Base-by-base conservation (phyloP, 371 early-diverging fungal genomes). In the Mortierella sp. region DNA sequence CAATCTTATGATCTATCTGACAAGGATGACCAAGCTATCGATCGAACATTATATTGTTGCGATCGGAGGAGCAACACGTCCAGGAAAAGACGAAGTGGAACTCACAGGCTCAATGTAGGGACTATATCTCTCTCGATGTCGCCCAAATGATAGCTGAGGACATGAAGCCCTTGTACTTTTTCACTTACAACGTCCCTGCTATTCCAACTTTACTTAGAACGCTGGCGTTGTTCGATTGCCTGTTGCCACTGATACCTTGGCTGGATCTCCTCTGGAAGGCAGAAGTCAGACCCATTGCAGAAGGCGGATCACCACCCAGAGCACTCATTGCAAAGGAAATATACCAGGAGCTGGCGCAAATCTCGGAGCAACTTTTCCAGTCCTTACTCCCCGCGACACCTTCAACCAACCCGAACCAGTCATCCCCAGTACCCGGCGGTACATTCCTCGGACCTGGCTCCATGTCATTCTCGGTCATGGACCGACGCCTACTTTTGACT, bases 201-300 rank as follows among this genome's bases (percentile, higher is more conserved):
- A 27, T 58, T 63, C 46, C 7, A 54, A 4, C 11, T 12, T 56
- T 14, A 18, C 54, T 27, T 79, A 85, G 86, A 77, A 85, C 86
- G 79, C 77, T 81, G 86, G 82, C 82, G 79, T 79, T 85, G 71
- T 82, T 85, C 44, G 43, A 76, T 35, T 76, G 77, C 46, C 75
- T 85, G 27, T 16, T 65, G 18, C 77, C 86, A 1, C 79, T 85
- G 41, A 79, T 78, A 1, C 73, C 86, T 35, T 85, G 86, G 86
- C 56, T 85, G 27, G 74, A 79, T 43, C 74, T 77, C 24, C 77
- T 85, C 55, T 81, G 86, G 82, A 81, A 81, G 18, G 75, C 75
- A 7, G 84, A 84, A 29, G 76, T 60, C 43, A 44, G 55, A 29
- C 75, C 78, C 38, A 56, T 35, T 8, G 21, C 46, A 8, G 41